Percentiles rank a stretch among this genome's conserved stretches.
These are phyloP conservation scores for Mangifera indica DNA, from an alignment of 345 rosid species.

Conservation along the genomic window DNA sequence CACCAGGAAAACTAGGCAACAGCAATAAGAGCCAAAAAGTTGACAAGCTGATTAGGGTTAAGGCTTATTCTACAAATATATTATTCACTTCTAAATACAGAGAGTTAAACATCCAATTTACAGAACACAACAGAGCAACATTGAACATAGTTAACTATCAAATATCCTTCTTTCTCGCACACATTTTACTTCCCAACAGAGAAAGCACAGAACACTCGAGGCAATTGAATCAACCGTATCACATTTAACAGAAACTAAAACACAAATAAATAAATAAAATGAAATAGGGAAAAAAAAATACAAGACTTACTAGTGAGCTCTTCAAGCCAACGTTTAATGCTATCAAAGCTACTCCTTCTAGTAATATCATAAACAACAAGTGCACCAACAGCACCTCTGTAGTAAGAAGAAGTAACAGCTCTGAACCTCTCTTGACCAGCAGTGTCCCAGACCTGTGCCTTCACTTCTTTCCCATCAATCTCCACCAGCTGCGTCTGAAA, in stretches of 20 bases:
- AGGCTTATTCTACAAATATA: no score
- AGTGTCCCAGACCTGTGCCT: constrained; percentile 98
- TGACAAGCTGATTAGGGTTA: not conserved
- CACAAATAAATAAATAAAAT: not conserved
- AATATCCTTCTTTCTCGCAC: not conserved
- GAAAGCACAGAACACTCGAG: not conserved
- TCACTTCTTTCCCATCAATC: constrained; percentile 83
- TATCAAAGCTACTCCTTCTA: constrained; percentile 65
- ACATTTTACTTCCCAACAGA: not conserved
- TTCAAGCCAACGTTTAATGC: constrained; percentile 86
- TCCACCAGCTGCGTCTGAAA: constrained; percentile 85
- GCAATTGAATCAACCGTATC: not conserved
- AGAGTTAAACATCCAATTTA: not conserved
- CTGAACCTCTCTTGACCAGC: constrained; percentile 97
- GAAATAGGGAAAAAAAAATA: not conserved
- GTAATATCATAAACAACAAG: constrained; percentile 88
- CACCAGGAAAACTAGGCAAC: no score
- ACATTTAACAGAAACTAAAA: constrained; percentile 1
- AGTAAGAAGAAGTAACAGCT: constrained; percentile 94
- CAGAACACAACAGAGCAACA: not conserved
- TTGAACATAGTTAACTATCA: not conserved
- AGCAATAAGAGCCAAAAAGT: no score
- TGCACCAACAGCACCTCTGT: constrained; percentile 93
- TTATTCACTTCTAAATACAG: no score
- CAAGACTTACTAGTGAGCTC: constrained; percentile 67